Percentiles rank a stretch among this genome's conserved stretches.
phyloP scores from a whole-genome alignment of 1,284 basidiomycete genomes.

The Psilocybe mexicana region DNA sequence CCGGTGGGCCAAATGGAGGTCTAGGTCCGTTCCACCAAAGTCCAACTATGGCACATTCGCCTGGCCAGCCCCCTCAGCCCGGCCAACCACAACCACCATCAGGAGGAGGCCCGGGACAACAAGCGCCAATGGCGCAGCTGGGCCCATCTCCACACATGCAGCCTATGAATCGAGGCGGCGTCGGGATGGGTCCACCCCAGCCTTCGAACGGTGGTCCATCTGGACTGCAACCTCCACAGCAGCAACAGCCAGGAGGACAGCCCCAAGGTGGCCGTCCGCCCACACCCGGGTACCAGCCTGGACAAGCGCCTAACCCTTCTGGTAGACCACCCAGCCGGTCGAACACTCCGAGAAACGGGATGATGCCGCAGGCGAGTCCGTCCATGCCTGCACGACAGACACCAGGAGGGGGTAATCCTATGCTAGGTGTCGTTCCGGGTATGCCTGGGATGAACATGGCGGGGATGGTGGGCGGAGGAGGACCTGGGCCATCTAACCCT shows the following conservation, averaged over 20 bases:
- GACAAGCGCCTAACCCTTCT: conserved; percentile 11
- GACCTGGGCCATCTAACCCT: neutral
- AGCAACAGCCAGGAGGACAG: conserved; percentile 36
- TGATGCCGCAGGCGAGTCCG: conserved; percentile 56
- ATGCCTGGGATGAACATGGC: conserved; percentile 6
- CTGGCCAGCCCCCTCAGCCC: conserved; percentile 19
- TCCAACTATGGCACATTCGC: conserved; percentile 28
- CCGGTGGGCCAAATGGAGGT: conserved; percentile 14
- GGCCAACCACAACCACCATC: conserved; percentile 21
- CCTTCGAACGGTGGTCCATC: conserved; percentile 11
- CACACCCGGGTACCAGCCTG: conserved; percentile 32
- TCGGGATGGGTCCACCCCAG: conserved; percentile 17
- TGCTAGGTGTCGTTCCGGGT: conserved; percentile 12
- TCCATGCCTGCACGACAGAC: conserved; percentile 49
- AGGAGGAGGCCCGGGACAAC: conserved; percentile 24
- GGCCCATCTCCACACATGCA: conserved; percentile 46
- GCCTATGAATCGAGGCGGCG: conserved; percentile 33
- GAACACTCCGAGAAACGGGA: conserved; percentile 45
- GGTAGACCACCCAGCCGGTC: conserved; percentile 53
- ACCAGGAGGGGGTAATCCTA: conserved; percentile 24
- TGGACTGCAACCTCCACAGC: conserved; percentile 24
- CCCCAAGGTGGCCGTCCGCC: conserved; percentile 23
- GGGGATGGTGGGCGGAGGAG: conserved; percentile 3
- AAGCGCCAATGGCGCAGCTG: conserved; percentile 50
- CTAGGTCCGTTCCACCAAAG: conserved; percentile 23